Evolutionary conservation across 148 eudicot genomes (phyloP).

Genomic region (Rhododendron molle): DNA sequence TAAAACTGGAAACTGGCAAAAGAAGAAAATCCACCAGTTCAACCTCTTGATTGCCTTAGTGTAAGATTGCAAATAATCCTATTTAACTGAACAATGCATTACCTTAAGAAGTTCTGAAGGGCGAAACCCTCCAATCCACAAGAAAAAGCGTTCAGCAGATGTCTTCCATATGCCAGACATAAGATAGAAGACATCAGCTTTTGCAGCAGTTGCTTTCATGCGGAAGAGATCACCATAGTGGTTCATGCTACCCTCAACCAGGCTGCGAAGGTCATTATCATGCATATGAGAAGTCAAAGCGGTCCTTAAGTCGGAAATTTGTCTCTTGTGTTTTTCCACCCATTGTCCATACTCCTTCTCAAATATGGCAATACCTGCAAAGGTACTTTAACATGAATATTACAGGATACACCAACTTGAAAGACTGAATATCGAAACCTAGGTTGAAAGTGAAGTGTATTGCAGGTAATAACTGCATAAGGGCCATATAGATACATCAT

Average conservation of each 20-base stretch:
- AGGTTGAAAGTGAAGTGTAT: neutral
- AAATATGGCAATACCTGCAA: slow-evolving; percentile 65
- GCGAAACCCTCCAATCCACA: slow-evolving; percentile 97
- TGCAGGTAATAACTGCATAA: neutral
- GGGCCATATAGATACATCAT: neutral
- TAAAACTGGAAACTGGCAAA: neutral
- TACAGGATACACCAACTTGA: neutral
- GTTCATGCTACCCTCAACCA: slow-evolving; percentile 62
- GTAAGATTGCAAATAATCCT: neutral
- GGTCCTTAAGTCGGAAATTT: slow-evolving; percentile 45
- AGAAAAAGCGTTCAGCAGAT: slow-evolving; percentile 76
- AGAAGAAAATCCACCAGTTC: neutral
- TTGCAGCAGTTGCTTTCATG: slow-evolving; percentile 74
- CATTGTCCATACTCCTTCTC: slow-evolving; percentile 76
- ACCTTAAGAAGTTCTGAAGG: slow-evolving; percentile 94
- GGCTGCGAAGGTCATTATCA: slow-evolving; percentile 51
- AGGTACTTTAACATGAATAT: neutral
- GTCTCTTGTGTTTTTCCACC: slow-evolving; percentile 78
- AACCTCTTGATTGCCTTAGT: neutral
- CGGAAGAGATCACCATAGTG: slow-evolving; percentile 74
- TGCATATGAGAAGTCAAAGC: slow-evolving; percentile 46
- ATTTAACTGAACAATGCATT: slow-evolving; percentile 2
- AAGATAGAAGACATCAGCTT: slow-evolving; percentile 69
- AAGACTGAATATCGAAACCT: neutral
- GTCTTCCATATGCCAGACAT: slow-evolving; percentile 94